These are phyloP conservation scores for Puccinia triticina DNA, from an alignment of 1,284 basidiomycete genomes.

Conservation along the genomic window DNA sequence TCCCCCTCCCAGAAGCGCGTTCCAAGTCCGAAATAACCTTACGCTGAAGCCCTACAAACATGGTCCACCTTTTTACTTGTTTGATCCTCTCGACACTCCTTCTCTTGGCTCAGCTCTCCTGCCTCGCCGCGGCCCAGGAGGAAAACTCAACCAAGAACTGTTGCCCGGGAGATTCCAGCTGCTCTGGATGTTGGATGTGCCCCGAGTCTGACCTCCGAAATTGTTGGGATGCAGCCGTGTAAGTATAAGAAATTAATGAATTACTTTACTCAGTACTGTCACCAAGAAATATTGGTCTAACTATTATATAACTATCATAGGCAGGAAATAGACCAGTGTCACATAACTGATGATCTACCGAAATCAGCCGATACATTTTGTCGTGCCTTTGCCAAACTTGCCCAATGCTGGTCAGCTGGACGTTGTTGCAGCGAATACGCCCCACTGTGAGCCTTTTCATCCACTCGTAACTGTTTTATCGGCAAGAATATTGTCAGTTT, in stretches of 20 bases:
- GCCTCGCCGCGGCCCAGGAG: neutral
- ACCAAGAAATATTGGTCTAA: neutral
- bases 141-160: neutral
- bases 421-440: conserved; percentile 15
- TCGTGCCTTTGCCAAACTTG: neutral
- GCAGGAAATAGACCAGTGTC: neutral
- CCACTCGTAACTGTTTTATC: neutral
- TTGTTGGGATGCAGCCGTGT: conserved; percentile 14
- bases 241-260: neutral
- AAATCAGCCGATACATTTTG: neutral
- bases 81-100: neutral
- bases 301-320: no score
- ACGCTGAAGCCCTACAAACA: no score
- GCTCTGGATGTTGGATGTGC: conserved; percentile 38
- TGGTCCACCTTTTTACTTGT: no score
- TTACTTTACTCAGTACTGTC: neutral
- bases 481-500: no score
- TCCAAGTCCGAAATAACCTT: no score
- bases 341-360: neutral
- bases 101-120: neutral
- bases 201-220: neutral
- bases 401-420: conserved; percentile 2
- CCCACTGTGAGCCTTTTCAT: neutral
- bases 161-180: conserved; percentile 17
- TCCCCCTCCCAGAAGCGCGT: no score